Evolutionary conservation across 495 filamentous ascomycete genomes (phyloP).

Genomic region (Podospora didyma): DNA sequence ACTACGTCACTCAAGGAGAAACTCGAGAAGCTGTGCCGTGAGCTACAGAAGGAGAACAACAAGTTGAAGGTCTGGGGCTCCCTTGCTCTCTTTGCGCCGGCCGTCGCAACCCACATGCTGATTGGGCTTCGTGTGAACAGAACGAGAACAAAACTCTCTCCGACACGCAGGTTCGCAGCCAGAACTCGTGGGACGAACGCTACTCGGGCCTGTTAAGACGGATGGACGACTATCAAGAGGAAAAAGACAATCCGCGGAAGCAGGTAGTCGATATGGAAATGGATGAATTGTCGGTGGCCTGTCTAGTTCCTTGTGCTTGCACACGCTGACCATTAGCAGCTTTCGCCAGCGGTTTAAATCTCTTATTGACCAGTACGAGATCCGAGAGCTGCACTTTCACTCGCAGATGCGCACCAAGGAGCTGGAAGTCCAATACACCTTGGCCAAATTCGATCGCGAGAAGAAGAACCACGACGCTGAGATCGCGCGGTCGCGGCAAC

Average conservation of each 20-base stretch:
- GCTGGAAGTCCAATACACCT: constrained; percentile 88
- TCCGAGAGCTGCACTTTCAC: constrained; percentile 87
- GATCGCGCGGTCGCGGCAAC: constrained; percentile 67
- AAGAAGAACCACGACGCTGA: constrained; percentile 83
- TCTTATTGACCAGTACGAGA: constrained; percentile 91
- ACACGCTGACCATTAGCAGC: constrained; percentile 43
- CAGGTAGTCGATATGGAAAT: constrained; percentile 73
- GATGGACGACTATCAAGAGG: constrained; percentile 74
- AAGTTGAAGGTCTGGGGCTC: constrained; percentile 71
- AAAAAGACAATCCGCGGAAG: constrained; percentile 70
- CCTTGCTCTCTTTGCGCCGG: neutral
- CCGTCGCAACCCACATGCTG: constrained; percentile 23
- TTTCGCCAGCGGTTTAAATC: constrained; percentile 89
- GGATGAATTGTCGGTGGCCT: constrained; percentile 71
- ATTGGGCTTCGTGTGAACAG: constrained; percentile 44
- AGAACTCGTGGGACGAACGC: constrained; percentile 78
- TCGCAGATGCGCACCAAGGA: constrained; percentile 88
- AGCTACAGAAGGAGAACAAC: constrained; percentile 93
- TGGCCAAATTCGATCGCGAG: constrained; percentile 81
- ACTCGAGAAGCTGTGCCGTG: constrained; percentile 88
- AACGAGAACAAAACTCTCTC: constrained; percentile 86
- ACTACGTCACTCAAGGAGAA: constrained; percentile 86
- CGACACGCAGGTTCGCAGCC: constrained; percentile 75
- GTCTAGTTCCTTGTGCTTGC: neutral
- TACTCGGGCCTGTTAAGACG: constrained; percentile 69